Evolutionary conservation across 116 monocot species (phyloP).

Genomic region (Iris pallida): DNA sequence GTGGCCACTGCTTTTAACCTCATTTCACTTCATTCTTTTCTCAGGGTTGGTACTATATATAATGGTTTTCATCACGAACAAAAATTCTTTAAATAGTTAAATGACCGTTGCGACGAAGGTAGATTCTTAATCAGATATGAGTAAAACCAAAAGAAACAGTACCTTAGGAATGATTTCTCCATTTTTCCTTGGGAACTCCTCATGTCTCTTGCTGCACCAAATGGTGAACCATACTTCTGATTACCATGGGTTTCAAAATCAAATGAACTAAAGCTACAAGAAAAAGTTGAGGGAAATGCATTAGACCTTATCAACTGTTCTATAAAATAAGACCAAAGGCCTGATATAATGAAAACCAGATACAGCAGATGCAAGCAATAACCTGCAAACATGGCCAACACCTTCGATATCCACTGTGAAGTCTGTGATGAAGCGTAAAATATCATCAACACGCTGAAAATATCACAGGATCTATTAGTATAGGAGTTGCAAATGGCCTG

Average conservation of each 20-base stretch:
- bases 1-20: too few species aligned
- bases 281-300: conserved; percentile 3
- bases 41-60: too few species aligned
- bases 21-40: too few species aligned
- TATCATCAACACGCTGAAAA: conserved; percentile 78
- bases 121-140: too few species aligned
- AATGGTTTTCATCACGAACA: too few species aligned
- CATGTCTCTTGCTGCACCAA: conserved; percentile 42
- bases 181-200: conserved; percentile 97
- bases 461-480: not conserved
- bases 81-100: too few species aligned
- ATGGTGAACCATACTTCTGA: conserved; percentile 82
- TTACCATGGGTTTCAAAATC: conserved; percentile 93
- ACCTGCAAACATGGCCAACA: conserved; percentile 99
- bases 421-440: conserved; percentile 81
- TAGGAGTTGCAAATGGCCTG: not conserved
- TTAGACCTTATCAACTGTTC: not conserved
- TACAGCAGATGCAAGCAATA: too few species aligned
- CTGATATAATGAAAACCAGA: too few species aligned
- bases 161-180: conserved; percentile 99
- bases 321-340: too few species aligned
- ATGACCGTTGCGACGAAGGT: too few species aligned
- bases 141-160: not conserved
- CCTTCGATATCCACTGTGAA: conserved; percentile 88
- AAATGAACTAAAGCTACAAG: conserved; percentile 74